phyloP scores from a whole-genome alignment of 2,329 filamentous ascomycete species.

The Teratosphaeria nubilosa region DNA sequence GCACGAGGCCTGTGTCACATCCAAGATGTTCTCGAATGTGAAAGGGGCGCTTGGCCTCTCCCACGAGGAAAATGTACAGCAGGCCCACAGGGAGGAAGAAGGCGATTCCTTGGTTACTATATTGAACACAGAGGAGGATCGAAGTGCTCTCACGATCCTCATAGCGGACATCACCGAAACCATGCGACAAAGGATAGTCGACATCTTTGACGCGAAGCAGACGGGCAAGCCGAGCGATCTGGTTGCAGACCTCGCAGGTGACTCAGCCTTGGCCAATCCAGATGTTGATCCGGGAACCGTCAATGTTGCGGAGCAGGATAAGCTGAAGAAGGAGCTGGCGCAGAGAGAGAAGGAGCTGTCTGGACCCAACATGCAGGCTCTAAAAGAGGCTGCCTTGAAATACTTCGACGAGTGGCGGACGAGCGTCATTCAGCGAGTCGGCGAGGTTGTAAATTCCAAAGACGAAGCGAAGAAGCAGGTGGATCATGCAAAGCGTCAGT shows the following conservation, averaged over 20 bases:
- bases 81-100: conserved; percentile 6
- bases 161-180: conserved; percentile 35
- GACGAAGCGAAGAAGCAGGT: conserved; percentile 23
- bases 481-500: conserved; percentile 27
- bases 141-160: conserved; percentile 36
- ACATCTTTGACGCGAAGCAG: conserved; percentile 32
- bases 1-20: not conserved
- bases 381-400: conserved; percentile 58
- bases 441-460: conserved; percentile 48
- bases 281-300: conserved; percentile 7
- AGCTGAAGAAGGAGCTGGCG: conserved; percentile 22
- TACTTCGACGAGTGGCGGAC: conserved; percentile 77
- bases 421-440: conserved; percentile 57
- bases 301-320: conserved; percentile 12
- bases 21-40: conserved; percentile 16
- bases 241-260: conserved; percentile 19
- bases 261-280: conserved; percentile 10
- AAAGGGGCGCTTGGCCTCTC: conserved; percentile 8
- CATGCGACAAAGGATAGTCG: conserved; percentile 35
- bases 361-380: conserved; percentile 45
- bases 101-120: conserved; percentile 36
- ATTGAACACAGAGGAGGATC: conserved; percentile 32
- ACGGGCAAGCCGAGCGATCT: conserved; percentile 21
- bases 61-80: conserved; percentile 6
- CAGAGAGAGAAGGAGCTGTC: conserved; percentile 41